Base-by-base conservation (phyloP, 2,329 filamentous ascomycete genomes). In the Aspergillus glaucus region DNA sequence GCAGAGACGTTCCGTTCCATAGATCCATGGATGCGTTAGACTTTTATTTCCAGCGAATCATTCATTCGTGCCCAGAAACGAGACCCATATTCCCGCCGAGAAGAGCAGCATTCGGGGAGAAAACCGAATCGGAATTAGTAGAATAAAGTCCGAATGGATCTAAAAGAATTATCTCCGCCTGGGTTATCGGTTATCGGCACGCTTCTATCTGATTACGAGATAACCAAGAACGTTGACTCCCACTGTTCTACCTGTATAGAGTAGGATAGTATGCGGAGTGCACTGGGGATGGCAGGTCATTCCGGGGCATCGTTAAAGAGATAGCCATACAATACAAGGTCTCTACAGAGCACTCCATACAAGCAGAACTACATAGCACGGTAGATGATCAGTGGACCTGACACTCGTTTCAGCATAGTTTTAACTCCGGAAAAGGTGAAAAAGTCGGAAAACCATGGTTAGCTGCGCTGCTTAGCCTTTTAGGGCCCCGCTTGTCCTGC, bases 171-270 rank as follows among this genome's bases (percentile, higher is more conserved):
- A 17, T 7, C 34, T 36, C 14, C 34, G 34, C 34, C 19, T 24
- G 22, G 24, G 14, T 43, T 32, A 28, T 43, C 42, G 42, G 42
- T n/a, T 26, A 15, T 43, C 42, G 42, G 42, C 42, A 43, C 42
- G 24, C 39, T 24, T 21, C 7, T n/a, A 40, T 40, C 36, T 30
- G 26, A 30, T 30, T 30, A 30, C 26, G 26, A 30, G 26, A 30
- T 30, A 30, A 30, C 26, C 26, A 9, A 30, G 26, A 30, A 30
- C 3, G 9, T 30, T 30, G 26, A 30, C 26, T 30, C 10, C 26
- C 26, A 30, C 10, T 30, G 26, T 30, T 30, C 26, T 36, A 36
- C 34, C 6, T 36, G n/a, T 15, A 36, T 6, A 15, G 34, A 36
- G 14, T 17, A 12, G 26, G 10, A 30, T 30, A 12, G 26, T 30